phyloP scores from a whole-genome alignment of 495 filamentous ascomycete genomes.

The Neurospora sp. region DNA sequence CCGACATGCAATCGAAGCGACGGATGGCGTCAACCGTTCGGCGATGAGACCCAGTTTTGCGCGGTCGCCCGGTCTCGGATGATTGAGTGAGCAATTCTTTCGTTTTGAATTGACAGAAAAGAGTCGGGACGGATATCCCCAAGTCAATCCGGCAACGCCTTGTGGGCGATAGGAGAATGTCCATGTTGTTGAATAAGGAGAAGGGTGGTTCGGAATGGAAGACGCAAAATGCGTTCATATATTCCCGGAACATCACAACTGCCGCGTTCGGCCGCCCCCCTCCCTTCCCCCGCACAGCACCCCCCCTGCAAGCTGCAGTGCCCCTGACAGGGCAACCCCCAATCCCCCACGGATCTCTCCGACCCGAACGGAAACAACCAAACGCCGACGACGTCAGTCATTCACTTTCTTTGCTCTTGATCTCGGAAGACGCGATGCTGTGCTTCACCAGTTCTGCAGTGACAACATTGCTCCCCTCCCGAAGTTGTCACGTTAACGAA shows the following conservation, averaged over 20 bases:
- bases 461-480: background rate
- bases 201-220: background rate
- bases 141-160: background rate
- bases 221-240: background rate
- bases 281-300: background rate
- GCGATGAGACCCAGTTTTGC: background rate
- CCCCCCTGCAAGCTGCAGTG: background rate
- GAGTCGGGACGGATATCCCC: background rate
- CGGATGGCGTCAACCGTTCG: background rate
- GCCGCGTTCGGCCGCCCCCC: background rate
- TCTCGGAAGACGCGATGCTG: background rate
- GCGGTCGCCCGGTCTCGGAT: background rate
- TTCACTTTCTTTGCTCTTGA: background rate
- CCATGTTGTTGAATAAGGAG: background rate
- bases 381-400: background rate
- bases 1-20: background rate
- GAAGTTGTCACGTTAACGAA: background rate
- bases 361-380: background rate
- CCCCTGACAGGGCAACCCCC: background rate
- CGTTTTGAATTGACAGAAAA: background rate
- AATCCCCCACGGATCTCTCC: background rate
- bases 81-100: background rate
- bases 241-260: background rate
- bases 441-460: background rate
- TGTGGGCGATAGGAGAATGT: background rate